Conservation (phyloP, 192 early-diverging fungal genomes). For the Radiomyces spectabilis region DNA sequence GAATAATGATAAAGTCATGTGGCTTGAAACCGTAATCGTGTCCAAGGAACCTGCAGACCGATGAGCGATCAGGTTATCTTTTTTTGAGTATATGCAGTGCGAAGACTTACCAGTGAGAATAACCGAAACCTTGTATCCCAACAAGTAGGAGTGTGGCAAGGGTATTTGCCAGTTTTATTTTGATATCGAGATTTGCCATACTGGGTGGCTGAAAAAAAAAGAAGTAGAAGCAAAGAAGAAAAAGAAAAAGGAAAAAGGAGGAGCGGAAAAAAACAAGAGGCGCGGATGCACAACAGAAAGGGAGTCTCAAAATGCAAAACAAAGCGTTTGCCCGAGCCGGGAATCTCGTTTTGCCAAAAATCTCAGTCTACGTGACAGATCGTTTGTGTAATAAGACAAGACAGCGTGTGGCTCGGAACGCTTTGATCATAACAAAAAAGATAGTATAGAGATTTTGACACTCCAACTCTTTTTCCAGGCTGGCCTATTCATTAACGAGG, state of each 20-base stretch:
- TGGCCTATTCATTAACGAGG: no score
- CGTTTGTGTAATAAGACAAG: no score
- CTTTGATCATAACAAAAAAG: no score
- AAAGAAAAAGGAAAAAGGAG: neutral
- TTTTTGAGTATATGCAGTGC: constrained; percentile 24
- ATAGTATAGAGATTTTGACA: no score
- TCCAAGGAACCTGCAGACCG: neutral
- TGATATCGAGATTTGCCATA: constrained; percentile 19
- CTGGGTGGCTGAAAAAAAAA: neutral
- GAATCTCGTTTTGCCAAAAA: no score
- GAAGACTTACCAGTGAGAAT: constrained; percentile 14
- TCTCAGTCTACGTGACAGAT: no score
- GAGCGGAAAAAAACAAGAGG: neutral
- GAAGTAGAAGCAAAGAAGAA: neutral
- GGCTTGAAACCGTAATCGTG: constrained; percentile 1
- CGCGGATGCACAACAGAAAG: no score
- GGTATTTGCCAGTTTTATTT: constrained; percentile 23
- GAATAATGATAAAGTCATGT: constrained; percentile 15
- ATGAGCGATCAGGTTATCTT: neutral
- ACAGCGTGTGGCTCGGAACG: no score
- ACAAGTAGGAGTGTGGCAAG: constrained; percentile 13
- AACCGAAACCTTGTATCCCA: constrained; percentile 9
- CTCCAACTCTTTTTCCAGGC: no score
- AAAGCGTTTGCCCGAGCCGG: no score
- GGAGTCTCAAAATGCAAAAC: no score